These are phyloP conservation scores for Entrophospora sp. DNA, from an alignment of 192 early-diverging fungal genomes.

Conservation along the genomic window DNA sequence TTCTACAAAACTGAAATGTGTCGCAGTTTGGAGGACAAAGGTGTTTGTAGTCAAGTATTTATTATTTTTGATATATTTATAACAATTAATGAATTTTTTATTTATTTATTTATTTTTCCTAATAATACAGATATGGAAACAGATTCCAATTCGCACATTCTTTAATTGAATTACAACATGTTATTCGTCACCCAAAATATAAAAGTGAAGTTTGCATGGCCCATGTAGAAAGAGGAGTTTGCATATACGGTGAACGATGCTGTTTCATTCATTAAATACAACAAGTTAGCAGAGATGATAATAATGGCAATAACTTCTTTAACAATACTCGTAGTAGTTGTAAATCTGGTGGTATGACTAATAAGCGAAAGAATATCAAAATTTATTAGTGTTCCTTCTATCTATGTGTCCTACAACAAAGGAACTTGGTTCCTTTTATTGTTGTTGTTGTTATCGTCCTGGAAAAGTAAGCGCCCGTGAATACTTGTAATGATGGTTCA, in stretches of 20 bases:
- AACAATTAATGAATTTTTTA: too few relatives aligned
- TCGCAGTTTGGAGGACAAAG: conserved; percentile 36
- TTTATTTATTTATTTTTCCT: too few relatives aligned
- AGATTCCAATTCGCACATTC: conserved; percentile 95
- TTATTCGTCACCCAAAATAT: conserved; percentile 86
- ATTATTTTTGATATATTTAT: too few relatives aligned
- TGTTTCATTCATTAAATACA: conserved; percentile 76
- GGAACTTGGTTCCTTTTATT: too few relatives aligned
- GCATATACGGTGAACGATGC: conserved; percentile 88
- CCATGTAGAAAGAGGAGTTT: conserved; percentile 74
- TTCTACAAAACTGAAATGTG: conserved; percentile 40
- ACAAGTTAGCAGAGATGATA: conserved; percentile 6
- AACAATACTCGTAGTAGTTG: too few relatives aligned
- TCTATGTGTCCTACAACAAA: neutral
- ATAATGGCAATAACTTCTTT: neutral
- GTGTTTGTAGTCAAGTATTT: conserved; percentile 31
- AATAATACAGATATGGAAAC: conserved; percentile 81
- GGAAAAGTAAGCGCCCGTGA: neutral
- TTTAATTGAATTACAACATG: conserved; percentile 58
- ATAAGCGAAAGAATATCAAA: neutral
- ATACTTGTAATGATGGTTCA: neutral
- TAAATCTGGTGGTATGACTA: neutral
- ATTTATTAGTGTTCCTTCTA: neutral
- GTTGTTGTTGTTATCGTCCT: neutral
- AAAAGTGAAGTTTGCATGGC: conserved; percentile 91